A percentile compares a stretch with the other conserved stretches of the same genome.
Evolutionary conservation across 2,329 filamentous ascomycete genomes (phyloP).

Genomic region (Pyrenochaeta sp.): DNA sequence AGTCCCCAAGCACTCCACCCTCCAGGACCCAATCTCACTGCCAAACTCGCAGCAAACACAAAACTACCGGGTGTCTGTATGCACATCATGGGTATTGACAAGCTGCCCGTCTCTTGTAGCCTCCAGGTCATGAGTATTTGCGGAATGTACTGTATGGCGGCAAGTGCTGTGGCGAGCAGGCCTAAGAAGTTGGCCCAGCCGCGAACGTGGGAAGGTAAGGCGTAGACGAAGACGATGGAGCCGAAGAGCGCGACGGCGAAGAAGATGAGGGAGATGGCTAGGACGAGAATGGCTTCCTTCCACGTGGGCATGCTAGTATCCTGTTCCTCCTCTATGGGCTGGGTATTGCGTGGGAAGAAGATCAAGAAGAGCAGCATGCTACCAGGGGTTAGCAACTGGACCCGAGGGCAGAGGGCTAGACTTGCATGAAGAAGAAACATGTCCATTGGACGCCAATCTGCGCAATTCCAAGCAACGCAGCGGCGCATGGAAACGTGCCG

Average conservation of each 20-base stretch:
- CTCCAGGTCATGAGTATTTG: slow-evolving; percentile 93
- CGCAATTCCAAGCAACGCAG: slow-evolving; percentile 84
- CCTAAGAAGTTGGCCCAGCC: slow-evolving; percentile 88
- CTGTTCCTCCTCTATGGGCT: slow-evolving; percentile 34
- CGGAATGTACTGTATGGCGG: slow-evolving; percentile 89
- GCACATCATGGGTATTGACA: slow-evolving; percentile 97
- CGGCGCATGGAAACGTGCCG: slow-evolving; percentile 80
- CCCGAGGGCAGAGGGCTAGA: neutral
- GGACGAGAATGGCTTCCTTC: slow-evolving; percentile 80
- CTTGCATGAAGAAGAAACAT: slow-evolving; percentile 88
- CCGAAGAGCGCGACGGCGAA: slow-evolving; percentile 73
- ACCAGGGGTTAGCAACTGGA: slow-evolving; percentile 17
- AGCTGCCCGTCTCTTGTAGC: slow-evolving; percentile 83
- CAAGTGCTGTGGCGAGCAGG: slow-evolving; percentile 77
- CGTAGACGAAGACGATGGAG: slow-evolving; percentile 70
- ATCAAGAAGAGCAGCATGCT: slow-evolving; percentile 93
- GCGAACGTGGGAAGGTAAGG: slow-evolving; percentile 69
- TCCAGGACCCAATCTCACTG: slow-evolving; percentile 75
- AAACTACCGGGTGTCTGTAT: slow-evolving; percentile 95
- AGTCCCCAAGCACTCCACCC: slow-evolving; percentile 98
- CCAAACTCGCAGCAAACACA: slow-evolving; percentile 86
- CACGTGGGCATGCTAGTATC: slow-evolving; percentile 61
- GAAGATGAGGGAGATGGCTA: slow-evolving; percentile 75
- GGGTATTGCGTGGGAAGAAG: slow-evolving; percentile 70
- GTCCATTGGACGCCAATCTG: slow-evolving; percentile 93